A percentile compares a stretch with the other conserved stretches of the same genome.
These are phyloP conservation scores for Neofusicoccum ribis DNA, from an alignment of 2,329 filamentous ascomycete genomes.

Conservation along the genomic window DNA sequence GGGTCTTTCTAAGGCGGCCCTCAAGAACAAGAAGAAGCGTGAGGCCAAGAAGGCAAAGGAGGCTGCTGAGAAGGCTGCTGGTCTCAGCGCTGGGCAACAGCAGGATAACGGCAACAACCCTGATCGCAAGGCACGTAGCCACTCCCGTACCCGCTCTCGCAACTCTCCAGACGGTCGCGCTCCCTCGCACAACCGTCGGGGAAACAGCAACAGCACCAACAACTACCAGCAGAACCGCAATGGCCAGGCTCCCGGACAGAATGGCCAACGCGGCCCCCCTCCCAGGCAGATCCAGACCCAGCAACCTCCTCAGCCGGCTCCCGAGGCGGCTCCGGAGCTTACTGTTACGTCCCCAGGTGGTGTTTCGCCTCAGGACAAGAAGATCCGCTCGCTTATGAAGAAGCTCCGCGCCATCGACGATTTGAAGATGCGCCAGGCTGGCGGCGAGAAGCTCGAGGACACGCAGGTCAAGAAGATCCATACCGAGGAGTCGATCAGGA, in stretches of 20 bases:
- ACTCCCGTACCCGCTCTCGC: conserved; percentile 54
- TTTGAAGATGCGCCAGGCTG: conserved; percentile 91
- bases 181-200: conserved; percentile 14
- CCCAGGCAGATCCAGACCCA: conserved; percentile 33
- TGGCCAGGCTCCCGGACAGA: not conserved
- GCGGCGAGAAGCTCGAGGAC: conserved; percentile 95
- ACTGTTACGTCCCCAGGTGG: conserved; percentile 57
- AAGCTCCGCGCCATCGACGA: conserved; percentile 98
- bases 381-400: conserved; percentile 88
- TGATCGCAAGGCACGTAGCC: conserved; percentile 61
- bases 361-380: conserved; percentile 82
- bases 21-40: conserved; percentile 99
- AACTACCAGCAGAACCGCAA: conserved; percentile 8
- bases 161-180: conserved; percentile 11
- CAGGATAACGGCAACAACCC: conserved; percentile 54
- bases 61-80: conserved; percentile 55
- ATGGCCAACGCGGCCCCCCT: conserved; percentile 21
- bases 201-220: not conserved
- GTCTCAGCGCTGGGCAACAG: conserved; percentile 33
- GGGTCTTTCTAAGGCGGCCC: conserved; percentile 71
- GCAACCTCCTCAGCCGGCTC: conserved; percentile 21
- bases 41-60: conserved; percentile 90
- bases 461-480: conserved; percentile 98
- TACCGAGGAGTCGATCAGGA: conserved; percentile 80
- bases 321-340: conserved; percentile 42